A percentile compares a stretch with the other conserved stretches of the same genome.
phyloP scores from a whole-genome alignment of 129 eudicot species.

The Chrysanthemum seticuspe region DNA sequence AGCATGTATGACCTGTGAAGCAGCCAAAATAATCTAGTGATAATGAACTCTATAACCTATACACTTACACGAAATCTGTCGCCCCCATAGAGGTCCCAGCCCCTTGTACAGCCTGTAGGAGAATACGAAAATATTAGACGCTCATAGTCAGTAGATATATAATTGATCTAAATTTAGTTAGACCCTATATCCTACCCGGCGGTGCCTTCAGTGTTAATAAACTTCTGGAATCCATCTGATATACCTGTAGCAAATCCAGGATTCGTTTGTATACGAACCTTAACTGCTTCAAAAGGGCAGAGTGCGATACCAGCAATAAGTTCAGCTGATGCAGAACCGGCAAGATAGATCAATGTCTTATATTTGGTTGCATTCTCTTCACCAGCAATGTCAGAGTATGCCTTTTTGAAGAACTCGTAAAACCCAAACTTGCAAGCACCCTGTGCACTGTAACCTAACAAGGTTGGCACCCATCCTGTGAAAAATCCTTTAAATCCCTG shows the following conservation, averaged over 20 bases:
- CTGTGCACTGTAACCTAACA: constrained; percentile 81
- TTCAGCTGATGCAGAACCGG: constrained; percentile 96
- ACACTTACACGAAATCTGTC: constrained; percentile 88
- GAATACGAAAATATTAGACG: not conserved
- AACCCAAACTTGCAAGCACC: constrained; percentile 88
- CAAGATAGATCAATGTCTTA: constrained; percentile 80
- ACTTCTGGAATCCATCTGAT: constrained; percentile 66
- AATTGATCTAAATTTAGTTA: not conserved
- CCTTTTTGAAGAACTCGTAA: constrained; percentile 85
- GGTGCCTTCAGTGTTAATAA: constrained; percentile 69
- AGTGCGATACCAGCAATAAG: too few species aligned
- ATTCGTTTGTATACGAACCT: too few species aligned
- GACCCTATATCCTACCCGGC: constrained; percentile 46
- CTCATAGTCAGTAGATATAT: not conserved
- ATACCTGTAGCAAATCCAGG: too few species aligned
- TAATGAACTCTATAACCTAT: constrained; percentile 2
- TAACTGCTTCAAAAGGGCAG: too few species aligned
- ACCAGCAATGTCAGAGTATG: constrained; percentile 91
- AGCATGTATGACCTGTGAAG: not conserved
- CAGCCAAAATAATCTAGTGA: not conserved
- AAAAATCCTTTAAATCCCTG: constrained; percentile 87
- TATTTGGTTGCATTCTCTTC: constrained; percentile 75
- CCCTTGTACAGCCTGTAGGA: constrained; percentile 81
- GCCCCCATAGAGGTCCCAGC: constrained; percentile 89
- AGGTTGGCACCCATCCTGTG: constrained; percentile 89